phyloP scores from a whole-genome alignment of 2,329 filamentous ascomycete species.

The Penicillium concentricum region DNA sequence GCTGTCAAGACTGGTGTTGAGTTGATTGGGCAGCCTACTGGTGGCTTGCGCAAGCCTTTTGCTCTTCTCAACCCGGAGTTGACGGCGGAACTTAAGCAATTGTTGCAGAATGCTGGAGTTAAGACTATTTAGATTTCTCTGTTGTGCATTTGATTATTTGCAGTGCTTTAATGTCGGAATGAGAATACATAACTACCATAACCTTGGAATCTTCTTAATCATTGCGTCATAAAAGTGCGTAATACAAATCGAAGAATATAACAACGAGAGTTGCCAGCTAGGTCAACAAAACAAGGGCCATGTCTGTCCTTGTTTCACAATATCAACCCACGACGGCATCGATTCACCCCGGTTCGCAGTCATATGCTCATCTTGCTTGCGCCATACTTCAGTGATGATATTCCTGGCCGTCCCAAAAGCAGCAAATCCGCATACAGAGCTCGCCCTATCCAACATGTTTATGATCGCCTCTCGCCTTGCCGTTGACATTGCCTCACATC shows the following conservation, averaged over 20 bases:
- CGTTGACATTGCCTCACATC: slow-evolving; percentile 37
- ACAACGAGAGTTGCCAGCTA: background rate
- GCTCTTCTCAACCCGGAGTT: slow-evolving; percentile 36
- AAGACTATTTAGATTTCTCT: slow-evolving; percentile 25
- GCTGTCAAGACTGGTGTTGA: slow-evolving; percentile 54
- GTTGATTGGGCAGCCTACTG: slow-evolving; percentile 47
- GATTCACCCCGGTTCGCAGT: slow-evolving; percentile 19
- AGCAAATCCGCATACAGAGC: slow-evolving; percentile 23
- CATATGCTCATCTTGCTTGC: slow-evolving; percentile 28
- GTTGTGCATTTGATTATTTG: background rate
- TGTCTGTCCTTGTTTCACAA: slow-evolving; percentile 22
- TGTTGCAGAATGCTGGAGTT: slow-evolving; percentile 44
- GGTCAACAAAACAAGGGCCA: slow-evolving; percentile 32
- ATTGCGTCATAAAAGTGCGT: background rate
- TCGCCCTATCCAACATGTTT: slow-evolving; percentile 27
- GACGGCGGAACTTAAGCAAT: slow-evolving; percentile 36
- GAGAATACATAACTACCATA: background rate
- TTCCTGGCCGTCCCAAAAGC: slow-evolving; percentile 26
- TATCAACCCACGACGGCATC: slow-evolving; percentile 32
- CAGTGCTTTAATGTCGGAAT: background rate
- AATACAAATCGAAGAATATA: background rate
- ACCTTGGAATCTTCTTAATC: background rate
- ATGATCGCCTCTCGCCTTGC: slow-evolving; percentile 23
- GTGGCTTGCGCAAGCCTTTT: slow-evolving; percentile 53
- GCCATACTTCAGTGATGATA: slow-evolving; percentile 32